These are phyloP conservation scores for Crucihimalaya himalaica DNA, from an alignment of 345 rosid species.

Conservation along the genomic window DNA sequence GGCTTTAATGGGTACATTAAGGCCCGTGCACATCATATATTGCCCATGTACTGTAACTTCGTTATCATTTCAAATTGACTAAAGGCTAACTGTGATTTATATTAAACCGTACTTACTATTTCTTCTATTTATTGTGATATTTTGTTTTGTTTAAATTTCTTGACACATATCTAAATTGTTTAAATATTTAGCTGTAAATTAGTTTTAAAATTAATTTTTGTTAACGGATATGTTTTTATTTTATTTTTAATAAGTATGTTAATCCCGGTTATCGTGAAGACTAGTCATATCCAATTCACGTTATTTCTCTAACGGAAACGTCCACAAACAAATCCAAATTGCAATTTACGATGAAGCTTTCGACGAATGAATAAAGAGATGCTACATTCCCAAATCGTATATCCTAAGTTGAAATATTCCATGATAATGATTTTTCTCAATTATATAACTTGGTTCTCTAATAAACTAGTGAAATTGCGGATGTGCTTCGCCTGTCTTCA, in stretches of 20 bases:
- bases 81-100: neutral
- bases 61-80: neutral
- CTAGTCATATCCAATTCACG: constrained; percentile 32
- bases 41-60: constrained; percentile 10
- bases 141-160: neutral
- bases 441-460: constrained; percentile 7
- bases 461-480: constrained; percentile 9
- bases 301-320: constrained; percentile 20
- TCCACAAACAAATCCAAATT: constrained; percentile 10
- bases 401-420: constrained; percentile 37
- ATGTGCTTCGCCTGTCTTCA: constrained; percentile 40
- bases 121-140: neutral
- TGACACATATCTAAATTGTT: neutral
- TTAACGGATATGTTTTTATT: no score
- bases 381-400: constrained; percentile 36
- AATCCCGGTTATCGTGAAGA: constrained; percentile 22
- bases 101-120: neutral
- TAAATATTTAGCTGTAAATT: neutral
- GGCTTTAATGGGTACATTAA: neutral
- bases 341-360: constrained; percentile 2
- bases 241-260: neutral
- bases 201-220: neutral
- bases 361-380: constrained; percentile 33
- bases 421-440: neutral
- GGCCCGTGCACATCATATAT: neutral